Base-by-base conservation (phyloP, 352 stramenopile genomes). In the Globisporangium cystogenes region DNA sequence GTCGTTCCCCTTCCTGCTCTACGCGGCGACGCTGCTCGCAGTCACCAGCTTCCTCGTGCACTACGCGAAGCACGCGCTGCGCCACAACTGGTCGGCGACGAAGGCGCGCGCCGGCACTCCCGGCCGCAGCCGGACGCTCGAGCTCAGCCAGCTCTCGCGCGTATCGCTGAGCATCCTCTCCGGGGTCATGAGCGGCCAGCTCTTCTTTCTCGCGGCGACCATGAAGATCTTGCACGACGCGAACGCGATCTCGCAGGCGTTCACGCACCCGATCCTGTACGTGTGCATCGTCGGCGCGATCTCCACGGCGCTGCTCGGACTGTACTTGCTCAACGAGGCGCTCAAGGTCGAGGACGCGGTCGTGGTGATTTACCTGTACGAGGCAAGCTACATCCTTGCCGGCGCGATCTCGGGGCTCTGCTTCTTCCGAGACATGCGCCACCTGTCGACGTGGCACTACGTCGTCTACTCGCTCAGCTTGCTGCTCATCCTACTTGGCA, bases 341-440 rank as follows among this genome's bases (percentile, higher is more conserved):
- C 78, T 93, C 18, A 77, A 84, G n/a, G 77, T 90, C 16, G 81
- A 93, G 53, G 82, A 93, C 41, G 82, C 79, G 0, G 76, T 93
- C 2, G 78, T 90, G 57, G 79, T 93, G 7, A 90, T 93, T 49
- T 90, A 90, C 27, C 53, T 93, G 7, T 93, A 93, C 61, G 79
- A 93, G 48, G 78, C 79, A 20, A 90, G 76, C 55, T 87, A 90
- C 61, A 88, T 93, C 56, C 62, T 89, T 53, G 49, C 72, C 7
- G 82, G 82, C 10, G 82, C 82, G 1, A 70, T 93, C 60, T 93
- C 82, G 1, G 82, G 82, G 0, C 62, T 93, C 11, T 88, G 79
- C 51, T 90, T 93, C 63, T 93, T 93, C 55, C 66, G 70, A 23
- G 82, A 93, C 59, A 90, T 93, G 82, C 72, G 72, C 12, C 51